Conservation (phyloP, 805 yeast genomes). For the Starmerella apicola region DNA sequence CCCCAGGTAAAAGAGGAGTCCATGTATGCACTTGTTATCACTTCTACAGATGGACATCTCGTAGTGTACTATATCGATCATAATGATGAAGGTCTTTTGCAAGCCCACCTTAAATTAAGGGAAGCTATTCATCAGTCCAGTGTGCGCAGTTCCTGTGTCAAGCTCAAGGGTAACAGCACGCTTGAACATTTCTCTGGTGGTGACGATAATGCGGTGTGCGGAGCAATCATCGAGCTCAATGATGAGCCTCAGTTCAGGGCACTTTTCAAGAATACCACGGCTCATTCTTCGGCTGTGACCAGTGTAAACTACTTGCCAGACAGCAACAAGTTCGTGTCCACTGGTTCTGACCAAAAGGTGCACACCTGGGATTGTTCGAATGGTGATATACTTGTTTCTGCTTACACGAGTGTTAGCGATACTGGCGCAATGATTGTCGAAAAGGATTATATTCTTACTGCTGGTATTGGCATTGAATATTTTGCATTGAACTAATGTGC, state of each 20-base stretch:
- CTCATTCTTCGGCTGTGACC: conserved; percentile 83
- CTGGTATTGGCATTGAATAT: conserved; percentile 18
- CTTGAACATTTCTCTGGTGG: conserved; percentile 61
- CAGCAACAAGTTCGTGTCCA: conserved; percentile 32
- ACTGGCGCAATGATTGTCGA: conserved; percentile 49
- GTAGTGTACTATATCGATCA: conserved; percentile 48
- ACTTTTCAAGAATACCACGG: conserved; percentile 33
- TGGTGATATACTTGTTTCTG: conserved; percentile 29
- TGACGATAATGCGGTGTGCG: conserved; percentile 69
- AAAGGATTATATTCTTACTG: conserved; percentile 5
- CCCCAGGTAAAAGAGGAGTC: conserved; percentile 25
- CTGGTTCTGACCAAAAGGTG: conserved; percentile 75
- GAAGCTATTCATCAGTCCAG: conserved; percentile 75
- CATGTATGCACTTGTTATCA: conserved; percentile 41
- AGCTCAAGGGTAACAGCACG: conserved; percentile 7
- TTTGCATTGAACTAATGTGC: conserved; percentile 1
- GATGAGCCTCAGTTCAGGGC: conserved; percentile 6
- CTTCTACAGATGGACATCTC: conserved; percentile 77
- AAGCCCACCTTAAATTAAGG: conserved; percentile 2
- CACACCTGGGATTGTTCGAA: conserved; percentile 43
- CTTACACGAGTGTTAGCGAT: conserved; percentile 78
- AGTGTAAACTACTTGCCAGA: conserved; percentile 33
- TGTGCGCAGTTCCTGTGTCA: conserved; percentile 47
- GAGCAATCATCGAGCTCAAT: conserved; percentile 29
- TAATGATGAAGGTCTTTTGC: neutral